Conservation (phyloP, 1,139 yeast genomes). For the Saccharomyces hybrid region DNA sequence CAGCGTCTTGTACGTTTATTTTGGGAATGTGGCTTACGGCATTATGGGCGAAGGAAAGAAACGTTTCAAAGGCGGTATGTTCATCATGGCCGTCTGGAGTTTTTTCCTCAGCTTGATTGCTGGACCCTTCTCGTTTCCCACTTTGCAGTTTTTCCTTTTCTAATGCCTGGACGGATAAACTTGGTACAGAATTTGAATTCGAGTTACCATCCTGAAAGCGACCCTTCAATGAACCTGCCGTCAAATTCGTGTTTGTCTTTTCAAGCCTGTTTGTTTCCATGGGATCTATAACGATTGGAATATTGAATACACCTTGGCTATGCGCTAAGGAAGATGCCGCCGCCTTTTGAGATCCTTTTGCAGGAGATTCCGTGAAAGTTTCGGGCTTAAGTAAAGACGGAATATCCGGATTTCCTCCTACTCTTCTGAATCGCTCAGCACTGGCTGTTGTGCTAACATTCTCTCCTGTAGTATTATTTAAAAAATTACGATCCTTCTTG, state of each 20-base stretch:
- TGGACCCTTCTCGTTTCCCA: background rate
- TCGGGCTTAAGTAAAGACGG: background rate
- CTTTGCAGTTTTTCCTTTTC: background rate
- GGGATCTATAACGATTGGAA: background rate
- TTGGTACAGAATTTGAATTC: background rate
- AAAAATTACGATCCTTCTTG: background rate
- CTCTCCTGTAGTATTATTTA: background rate
- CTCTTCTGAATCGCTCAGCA: background rate
- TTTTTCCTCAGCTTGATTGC: background rate
- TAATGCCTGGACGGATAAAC: background rate
- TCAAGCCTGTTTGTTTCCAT: background rate
- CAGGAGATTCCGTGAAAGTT: background rate
- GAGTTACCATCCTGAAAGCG: background rate
- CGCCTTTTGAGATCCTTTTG: background rate
- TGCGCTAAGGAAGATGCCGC: background rate
- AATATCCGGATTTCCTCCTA: background rate
- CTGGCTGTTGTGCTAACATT: background rate
- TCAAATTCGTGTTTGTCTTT: background rate
- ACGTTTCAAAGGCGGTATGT: slow-evolving; percentile 9
- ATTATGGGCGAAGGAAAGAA: slow-evolving; percentile 18
- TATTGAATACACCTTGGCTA: background rate
- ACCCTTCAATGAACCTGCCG: background rate
- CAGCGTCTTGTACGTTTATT: slow-evolving; percentile 9
- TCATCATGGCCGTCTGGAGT: background rate
- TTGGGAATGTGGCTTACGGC: slow-evolving; percentile 19